phyloP scores from a whole-genome alignment of 2,329 filamentous ascomycete genomes.

The Phialophora verrucosa region DNA sequence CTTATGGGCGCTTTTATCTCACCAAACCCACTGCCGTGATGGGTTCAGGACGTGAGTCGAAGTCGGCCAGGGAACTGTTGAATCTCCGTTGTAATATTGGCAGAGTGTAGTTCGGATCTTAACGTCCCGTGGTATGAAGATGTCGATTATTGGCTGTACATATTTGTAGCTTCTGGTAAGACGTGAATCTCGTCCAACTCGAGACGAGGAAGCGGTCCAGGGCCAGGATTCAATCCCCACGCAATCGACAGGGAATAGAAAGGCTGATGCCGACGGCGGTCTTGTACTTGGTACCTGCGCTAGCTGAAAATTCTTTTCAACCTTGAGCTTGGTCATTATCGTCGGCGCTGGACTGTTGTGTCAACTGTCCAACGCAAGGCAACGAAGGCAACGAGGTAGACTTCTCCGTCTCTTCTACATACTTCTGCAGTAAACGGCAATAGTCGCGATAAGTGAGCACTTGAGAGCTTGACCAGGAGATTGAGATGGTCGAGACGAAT shows the following conservation, averaged over 20 bases:
- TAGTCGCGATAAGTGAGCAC: neutral
- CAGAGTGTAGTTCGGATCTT: neutral
- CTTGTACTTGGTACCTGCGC: neutral
- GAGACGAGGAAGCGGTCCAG: neutral
- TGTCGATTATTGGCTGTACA: neutral
- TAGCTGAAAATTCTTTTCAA: neutral
- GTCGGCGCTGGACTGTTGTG: neutral
- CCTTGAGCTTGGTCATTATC: neutral
- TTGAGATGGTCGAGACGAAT: neutral
- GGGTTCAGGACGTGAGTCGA: neutral
- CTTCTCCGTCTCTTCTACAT: neutral
- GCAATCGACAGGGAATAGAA: conserved; percentile 7
- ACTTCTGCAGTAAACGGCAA: neutral
- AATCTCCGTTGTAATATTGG: neutral
- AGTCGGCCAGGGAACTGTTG: neutral
- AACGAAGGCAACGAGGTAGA: neutral
- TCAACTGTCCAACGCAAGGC: neutral
- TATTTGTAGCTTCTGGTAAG: neutral
- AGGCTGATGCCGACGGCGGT: neutral
- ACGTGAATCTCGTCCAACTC: neutral
- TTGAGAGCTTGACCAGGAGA: neutral
- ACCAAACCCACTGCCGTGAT: neutral
- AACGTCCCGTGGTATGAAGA: neutral
- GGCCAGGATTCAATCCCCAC: conserved; percentile 2
- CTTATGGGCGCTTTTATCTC: conserved; percentile 12